Conservation (phyloP, 768 basidiomycete genomes). For the Mycena metata region DNA sequence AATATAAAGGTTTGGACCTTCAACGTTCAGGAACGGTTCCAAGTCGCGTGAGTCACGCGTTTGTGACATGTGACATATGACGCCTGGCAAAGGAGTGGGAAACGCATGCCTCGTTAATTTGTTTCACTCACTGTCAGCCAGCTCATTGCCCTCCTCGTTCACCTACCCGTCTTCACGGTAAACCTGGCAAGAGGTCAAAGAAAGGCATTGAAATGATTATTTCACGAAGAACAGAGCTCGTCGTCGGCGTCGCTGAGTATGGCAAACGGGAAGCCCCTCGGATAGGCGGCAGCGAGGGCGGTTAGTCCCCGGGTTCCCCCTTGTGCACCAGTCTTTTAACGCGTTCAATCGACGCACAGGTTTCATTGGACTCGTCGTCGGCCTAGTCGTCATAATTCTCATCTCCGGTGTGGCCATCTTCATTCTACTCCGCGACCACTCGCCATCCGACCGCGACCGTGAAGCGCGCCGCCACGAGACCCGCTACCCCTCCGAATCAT, state of each 20-base stretch:
- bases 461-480: conserved; percentile 45
- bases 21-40: no score
- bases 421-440: conserved; percentile 67
- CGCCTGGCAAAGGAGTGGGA: conserved; percentile 5
- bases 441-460: conserved; percentile 57
- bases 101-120: not conserved
- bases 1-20: no score
- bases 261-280: conserved; percentile 26
- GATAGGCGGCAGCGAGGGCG: conserved; percentile 33
- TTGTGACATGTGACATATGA: no score
- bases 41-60: no score
- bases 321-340: conserved; percentile 13
- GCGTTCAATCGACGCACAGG: conserved; percentile 47
- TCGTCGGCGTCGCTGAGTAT: not conserved
- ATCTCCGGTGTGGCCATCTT: conserved; percentile 66
- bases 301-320: conserved; percentile 1
- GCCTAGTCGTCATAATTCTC: conserved; percentile 67
- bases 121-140: not conserved
- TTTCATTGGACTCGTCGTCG: conserved; percentile 73
- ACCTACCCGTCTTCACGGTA: not conserved
- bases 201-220: not conserved
- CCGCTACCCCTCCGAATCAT: conserved; percentile 29
- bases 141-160: not conserved
- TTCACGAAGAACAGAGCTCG: not conserved
- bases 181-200: not conserved